phyloP scores from a whole-genome alignment of 2,329 filamentous ascomycete genomes.

The Dryadomyces quercus-mongolicae region DNA sequence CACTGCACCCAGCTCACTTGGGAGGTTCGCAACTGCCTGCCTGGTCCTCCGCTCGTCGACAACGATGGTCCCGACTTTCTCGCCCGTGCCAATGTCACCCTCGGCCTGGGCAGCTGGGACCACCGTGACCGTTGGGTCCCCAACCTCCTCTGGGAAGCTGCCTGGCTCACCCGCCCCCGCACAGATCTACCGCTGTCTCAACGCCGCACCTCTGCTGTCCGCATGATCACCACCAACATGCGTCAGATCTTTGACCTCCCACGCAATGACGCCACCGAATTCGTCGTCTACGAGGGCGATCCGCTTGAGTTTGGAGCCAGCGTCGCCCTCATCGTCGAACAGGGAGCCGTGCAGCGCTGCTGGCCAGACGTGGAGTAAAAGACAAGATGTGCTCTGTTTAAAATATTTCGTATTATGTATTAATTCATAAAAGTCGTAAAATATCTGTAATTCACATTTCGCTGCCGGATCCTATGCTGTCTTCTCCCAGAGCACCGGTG shows the following conservation, averaged over 20 bases:
- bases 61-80: conserved; percentile 16
- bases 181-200: conserved; percentile 7
- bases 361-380: conserved; percentile 1
- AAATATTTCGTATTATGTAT: not conserved
- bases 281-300: conserved; percentile 30
- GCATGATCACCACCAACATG: conserved; percentile 25
- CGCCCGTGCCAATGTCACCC: conserved; percentile 24
- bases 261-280: conserved; percentile 17
- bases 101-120: conserved; percentile 3
- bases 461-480: not conserved
- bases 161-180: not conserved
- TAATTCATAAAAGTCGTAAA: too few relatives aligned
- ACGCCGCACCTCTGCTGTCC: conserved; percentile 18
- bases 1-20: conserved; percentile 26
- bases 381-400: not conserved
- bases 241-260: conserved; percentile 27
- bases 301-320: conserved; percentile 28
- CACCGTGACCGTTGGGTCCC: conserved; percentile 1
- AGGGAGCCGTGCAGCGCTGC: not conserved
- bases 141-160: conserved; percentile 1
- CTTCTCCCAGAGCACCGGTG: not conserved
- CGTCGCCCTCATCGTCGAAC: conserved; percentile 11
- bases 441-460: not conserved
- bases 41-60: conserved; percentile 26
- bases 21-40: conserved; percentile 23